These are phyloP conservation scores for Huntiella omanensis DNA, from an alignment of 2,329 filamentous ascomycete genomes.

Conservation along the genomic window DNA sequence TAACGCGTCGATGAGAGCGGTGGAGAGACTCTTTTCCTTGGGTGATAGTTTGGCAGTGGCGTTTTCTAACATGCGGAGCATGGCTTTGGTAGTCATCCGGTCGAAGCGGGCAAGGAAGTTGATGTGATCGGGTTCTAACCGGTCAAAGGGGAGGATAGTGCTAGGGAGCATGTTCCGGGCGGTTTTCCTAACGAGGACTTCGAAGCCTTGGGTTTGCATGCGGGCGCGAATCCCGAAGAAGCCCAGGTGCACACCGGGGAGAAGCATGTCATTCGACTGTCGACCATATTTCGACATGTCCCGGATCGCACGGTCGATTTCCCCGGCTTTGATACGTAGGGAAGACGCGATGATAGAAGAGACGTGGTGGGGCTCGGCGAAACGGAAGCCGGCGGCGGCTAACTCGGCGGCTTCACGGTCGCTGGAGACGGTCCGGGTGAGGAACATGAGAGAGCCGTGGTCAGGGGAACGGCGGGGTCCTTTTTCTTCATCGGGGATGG, in stretches of 20 bases:
- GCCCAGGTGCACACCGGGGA: constrained; percentile 36
- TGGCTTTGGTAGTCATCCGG: constrained; percentile 21
- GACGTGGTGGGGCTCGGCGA: constrained; percentile 51
- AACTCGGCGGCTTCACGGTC: constrained; percentile 28
- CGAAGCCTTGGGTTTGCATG: constrained; percentile 36
- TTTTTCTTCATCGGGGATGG: constrained; percentile 23
- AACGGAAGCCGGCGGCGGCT: constrained; percentile 57
- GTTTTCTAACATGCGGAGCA: constrained; percentile 22
- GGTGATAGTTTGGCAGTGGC: constrained; percentile 18
- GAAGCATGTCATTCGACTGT: constrained; percentile 23
- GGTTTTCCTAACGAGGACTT: constrained; percentile 39
- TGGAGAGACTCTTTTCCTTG: constrained; percentile 26
- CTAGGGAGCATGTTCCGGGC: constrained; percentile 42
- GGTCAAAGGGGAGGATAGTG: constrained; percentile 31
- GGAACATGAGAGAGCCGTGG: constrained; percentile 54
- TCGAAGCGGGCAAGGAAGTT: constrained; percentile 34
- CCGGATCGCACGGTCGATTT: constrained; percentile 41
- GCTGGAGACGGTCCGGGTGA: constrained; percentile 45
- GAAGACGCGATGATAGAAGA: constrained; percentile 47
- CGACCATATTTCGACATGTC: constrained; percentile 43
- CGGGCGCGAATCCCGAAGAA: constrained; percentile 38
- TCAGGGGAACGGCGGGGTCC: constrained; percentile 17
- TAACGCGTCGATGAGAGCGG: constrained; percentile 25
- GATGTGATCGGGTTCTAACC: constrained; percentile 35
- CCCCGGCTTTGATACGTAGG: constrained; percentile 50